phyloP scores from a whole-genome alignment of 176 grass and related monocot genomes.

The Hyparrhenia diplandra region DNA sequence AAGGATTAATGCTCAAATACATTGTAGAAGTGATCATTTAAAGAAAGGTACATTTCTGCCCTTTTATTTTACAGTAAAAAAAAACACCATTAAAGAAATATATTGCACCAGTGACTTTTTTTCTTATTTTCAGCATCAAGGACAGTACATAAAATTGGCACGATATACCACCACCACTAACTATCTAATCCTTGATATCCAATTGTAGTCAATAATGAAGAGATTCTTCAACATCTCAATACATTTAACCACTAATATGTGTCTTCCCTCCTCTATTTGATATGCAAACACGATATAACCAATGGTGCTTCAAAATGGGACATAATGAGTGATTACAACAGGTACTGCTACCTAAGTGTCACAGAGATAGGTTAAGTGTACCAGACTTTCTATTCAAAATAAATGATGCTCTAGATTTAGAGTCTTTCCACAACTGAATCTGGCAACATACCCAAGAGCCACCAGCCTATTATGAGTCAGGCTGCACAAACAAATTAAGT shows the following conservation, averaged over 20 bases:
- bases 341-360: neutral
- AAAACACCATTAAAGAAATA: neutral
- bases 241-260: slow-evolving; percentile 5
- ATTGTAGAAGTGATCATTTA: neutral
- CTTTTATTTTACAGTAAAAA: neutral
- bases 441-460: slow-evolving; percentile 26
- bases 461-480: slow-evolving; percentile 21
- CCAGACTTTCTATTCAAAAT: slow-evolving; percentile 13
- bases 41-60: neutral
- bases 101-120: neutral
- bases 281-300: neutral
- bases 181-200: neutral
- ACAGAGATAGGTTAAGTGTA: neutral
- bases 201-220: neutral
- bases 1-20: neutral
- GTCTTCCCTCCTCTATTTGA: neutral
- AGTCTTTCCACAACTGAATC: slow-evolving; percentile 26
- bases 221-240: neutral
- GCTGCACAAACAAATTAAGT: slow-evolving; percentile 38
- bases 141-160: neutral
- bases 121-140: neutral
- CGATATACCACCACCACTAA: neutral
- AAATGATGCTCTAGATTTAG: neutral
- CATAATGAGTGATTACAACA: neutral
- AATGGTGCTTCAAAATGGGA: neutral